phyloP scores from a whole-genome alignment of 345 rosid species.

The Pistacia integerrima region DNA sequence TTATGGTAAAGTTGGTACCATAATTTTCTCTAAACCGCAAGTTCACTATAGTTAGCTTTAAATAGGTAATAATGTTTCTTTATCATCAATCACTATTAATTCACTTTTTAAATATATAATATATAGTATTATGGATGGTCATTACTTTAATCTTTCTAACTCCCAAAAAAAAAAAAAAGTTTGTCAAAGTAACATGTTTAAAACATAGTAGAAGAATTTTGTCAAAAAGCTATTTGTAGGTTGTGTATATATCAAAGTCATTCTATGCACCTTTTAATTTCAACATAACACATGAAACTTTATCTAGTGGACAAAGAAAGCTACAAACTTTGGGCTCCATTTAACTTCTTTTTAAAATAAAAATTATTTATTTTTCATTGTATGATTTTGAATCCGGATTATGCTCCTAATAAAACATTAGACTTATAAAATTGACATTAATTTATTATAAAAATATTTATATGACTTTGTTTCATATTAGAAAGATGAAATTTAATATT shows the following conservation, averaged over 20 bases:
- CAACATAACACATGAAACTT: background rate
- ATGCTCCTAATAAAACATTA: too few species aligned
- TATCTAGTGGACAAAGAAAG: background rate
- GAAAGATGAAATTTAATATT: too few species aligned
- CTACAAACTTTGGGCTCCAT: background rate
- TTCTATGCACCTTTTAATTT: background rate
- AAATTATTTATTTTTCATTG: too few species aligned
- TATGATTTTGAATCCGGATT: background rate
- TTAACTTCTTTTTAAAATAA: background rate
- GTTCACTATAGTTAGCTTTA: background rate
- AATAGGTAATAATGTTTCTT: conserved; percentile 2
- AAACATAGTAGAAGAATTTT: background rate
- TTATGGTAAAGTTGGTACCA: background rate
- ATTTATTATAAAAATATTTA: too few species aligned
- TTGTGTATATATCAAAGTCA: background rate
- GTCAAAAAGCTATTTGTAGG: background rate
- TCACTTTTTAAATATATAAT: background rate
- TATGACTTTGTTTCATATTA: too few species aligned
- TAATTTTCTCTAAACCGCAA: background rate
- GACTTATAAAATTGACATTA: too few species aligned
- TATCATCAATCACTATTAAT: background rate
- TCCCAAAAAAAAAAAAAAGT: background rate
- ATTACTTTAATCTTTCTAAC: conserved; percentile 1
- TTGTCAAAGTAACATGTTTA: background rate
- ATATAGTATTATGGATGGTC: background rate